Evolutionary conservation across 805 yeast genomes (phyloP).

Genomic region (Pichia nanzhaoensis): DNA sequence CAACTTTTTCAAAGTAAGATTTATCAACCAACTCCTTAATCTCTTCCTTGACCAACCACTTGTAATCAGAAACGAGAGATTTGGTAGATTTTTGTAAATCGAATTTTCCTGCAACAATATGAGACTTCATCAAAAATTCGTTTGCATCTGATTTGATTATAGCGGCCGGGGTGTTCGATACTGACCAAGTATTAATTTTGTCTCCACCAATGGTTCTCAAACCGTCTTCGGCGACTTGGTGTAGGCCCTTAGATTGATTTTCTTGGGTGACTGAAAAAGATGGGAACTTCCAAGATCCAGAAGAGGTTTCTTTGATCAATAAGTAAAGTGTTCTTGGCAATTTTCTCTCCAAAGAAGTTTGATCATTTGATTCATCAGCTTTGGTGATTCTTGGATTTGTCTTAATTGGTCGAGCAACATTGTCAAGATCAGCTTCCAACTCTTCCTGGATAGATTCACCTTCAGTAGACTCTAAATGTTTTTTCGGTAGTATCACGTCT

Average conservation of each 20-base stretch:
- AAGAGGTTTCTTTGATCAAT: conserved; percentile 40
- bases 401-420: conserved; percentile 59
- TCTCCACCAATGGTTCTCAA: conserved; percentile 67
- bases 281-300: conserved; percentile 72
- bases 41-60: conserved; percentile 86
- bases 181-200: conserved; percentile 77
- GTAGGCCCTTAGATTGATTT: conserved; percentile 48
- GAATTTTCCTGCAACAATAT: conserved; percentile 80
- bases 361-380: conserved; percentile 64
- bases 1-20: conserved; percentile 51
- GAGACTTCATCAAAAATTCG: conserved; percentile 79
- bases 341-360: conserved; percentile 66
- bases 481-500: conserved; percentile 58
- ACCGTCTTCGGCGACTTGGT: conserved; percentile 68
- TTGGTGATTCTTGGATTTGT: conserved; percentile 68
- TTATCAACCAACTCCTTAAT: conserved; percentile 44
- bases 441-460: conserved; percentile 5
- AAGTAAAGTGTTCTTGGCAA: conserved; percentile 77
- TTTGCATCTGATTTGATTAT: conserved; percentile 39
- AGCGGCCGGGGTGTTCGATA: conserved; percentile 84
- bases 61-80: conserved; percentile 38
- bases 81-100: conserved; percentile 33
- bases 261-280: conserved; percentile 39
- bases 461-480: conserved; percentile 25
- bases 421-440: conserved; percentile 36